Conservation (phyloP, 2,329 filamentous ascomycete species). For the Zopfia rhizophila region DNA sequence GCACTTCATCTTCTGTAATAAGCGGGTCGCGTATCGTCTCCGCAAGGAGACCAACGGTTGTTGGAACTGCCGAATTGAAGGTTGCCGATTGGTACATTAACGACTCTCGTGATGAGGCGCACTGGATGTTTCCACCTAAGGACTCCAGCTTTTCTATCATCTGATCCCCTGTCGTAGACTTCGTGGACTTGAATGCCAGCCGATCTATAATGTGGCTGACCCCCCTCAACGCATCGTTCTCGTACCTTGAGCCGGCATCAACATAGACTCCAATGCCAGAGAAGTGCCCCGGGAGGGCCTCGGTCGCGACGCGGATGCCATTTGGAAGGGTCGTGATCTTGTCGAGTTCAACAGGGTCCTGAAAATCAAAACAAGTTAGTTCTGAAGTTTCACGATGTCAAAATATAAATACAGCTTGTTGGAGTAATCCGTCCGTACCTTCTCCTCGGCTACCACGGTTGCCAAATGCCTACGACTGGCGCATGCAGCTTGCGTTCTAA, state of each 20-base stretch:
- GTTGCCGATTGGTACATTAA: slow-evolving; percentile 99
- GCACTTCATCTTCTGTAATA: slow-evolving; percentile 87
- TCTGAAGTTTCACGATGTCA: slow-evolving; percentile 3
- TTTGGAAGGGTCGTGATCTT: slow-evolving; percentile 89
- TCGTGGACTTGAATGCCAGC: slow-evolving; percentile 91
- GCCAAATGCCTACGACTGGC: slow-evolving; percentile 40
- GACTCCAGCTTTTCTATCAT: slow-evolving; percentile 90
- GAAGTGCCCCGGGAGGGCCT: slow-evolving; percentile 93
- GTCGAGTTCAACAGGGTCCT: slow-evolving; percentile 89
- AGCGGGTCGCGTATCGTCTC: slow-evolving; percentile 90
- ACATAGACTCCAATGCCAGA: slow-evolving; percentile 95
- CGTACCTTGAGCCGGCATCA: slow-evolving; percentile 93
- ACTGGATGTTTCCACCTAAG: slow-evolving; percentile 95
- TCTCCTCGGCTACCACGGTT: slow-evolving; percentile 45
- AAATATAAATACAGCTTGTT: background rate
- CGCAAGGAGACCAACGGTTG: slow-evolving; percentile 83
- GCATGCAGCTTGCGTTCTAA: slow-evolving; percentile 30
- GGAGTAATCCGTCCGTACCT: slow-evolving; percentile 33
- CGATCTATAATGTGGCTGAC: slow-evolving; percentile 97
- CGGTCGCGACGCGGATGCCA: slow-evolving; percentile 92
- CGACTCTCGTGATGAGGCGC: slow-evolving; percentile 91
- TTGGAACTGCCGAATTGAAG: slow-evolving; percentile 91
- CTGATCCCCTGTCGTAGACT: slow-evolving; percentile 75
- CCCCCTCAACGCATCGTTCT: slow-evolving; percentile 84
- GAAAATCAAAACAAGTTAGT: slow-evolving; percentile 10